These are phyloP conservation scores for Tetracladium marchalianum DNA, from an alignment of 495 filamentous ascomycete genomes.

Conservation along the genomic window DNA sequence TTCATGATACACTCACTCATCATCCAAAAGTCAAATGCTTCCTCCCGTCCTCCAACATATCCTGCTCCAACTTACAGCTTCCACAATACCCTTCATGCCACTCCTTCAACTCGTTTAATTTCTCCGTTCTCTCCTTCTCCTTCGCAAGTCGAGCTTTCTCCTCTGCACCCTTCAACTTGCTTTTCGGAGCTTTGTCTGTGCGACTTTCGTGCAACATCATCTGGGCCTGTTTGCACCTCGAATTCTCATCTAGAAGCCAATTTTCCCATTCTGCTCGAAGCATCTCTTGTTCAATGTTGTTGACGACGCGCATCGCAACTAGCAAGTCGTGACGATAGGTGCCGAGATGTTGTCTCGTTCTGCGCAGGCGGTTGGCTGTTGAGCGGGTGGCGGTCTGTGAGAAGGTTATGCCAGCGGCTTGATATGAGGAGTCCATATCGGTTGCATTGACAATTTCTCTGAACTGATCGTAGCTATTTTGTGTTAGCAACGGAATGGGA, in stretches of 20 bases:
- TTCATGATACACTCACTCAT: not conserved
- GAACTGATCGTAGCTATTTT: slow-evolving; percentile 39
- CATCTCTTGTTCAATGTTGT: slow-evolving; percentile 78
- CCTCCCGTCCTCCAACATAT: slow-evolving; percentile 9
- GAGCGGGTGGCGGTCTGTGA: slow-evolving; percentile 40
- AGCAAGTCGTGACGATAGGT: slow-evolving; percentile 84
- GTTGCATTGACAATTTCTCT: slow-evolving; percentile 39
- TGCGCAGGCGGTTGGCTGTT: slow-evolving; percentile 56
- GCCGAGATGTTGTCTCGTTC: slow-evolving; percentile 72
- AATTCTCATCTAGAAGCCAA: slow-evolving; percentile 48
- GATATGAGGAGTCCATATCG: slow-evolving; percentile 40
- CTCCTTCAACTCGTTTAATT: slow-evolving; percentile 39
- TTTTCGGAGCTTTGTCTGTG: slow-evolving; percentile 8
- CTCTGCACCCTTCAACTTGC: slow-evolving; percentile 3
- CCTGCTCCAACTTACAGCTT: slow-evolving; percentile 55
- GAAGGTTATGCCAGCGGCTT: slow-evolving; percentile 32
- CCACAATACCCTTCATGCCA: slow-evolving; percentile 68
- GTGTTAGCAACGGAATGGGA: not conserved
- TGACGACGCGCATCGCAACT: slow-evolving; percentile 83
- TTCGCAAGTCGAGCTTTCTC: slow-evolving; percentile 13
- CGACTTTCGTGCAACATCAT: slow-evolving; percentile 21
- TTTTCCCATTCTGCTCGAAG: slow-evolving; percentile 81
- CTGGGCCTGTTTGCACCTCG: slow-evolving; percentile 11
- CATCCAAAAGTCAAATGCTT: slow-evolving; percentile 17
- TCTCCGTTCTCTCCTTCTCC: slow-evolving; percentile 15